Evolutionary conservation across 2,329 filamentous ascomycete genomes (phyloP), one percentile per base, ranked within the genome.

Genomic region (Orbilia oligospora): DNA sequence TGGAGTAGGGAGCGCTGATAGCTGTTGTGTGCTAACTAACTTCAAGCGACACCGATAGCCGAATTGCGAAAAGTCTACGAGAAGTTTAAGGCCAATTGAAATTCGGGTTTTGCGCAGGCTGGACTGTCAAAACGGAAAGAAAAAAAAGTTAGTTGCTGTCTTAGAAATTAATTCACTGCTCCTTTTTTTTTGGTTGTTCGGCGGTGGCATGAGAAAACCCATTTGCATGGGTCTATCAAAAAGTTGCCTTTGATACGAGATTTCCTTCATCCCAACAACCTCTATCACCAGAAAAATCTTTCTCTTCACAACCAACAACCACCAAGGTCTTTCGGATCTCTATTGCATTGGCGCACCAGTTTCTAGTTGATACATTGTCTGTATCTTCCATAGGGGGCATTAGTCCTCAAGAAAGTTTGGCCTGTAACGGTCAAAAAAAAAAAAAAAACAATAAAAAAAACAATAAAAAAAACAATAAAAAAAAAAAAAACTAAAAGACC

Each of bases 41-140:
- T 67, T 46, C 49, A 48, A 70, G 49, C 67, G 61, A 71, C 18
- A 58, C 12, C 51, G 73, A 71, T 77, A 77, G 73, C 73, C 73
- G 73, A 77, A 77, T 77, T 71, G 73, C 73, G 73, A 77, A 66
- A 71, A 71, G 67, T 77, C 61, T 48, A 71, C 63, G 73, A 76
- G 72, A 61, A 73, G 63, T 65, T 49, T 76, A 48, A 67, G 22
- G n/a, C 38, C 44, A 67, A 58, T 48, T 41, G 70, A 48, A 36
- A 44, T 61, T 70, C 30, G 14, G 36, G 33, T 49, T 56, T 36
- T n/a, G 18, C 30, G 22, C 36, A 46, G 46, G 44, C 36, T 48
- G 36, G 22, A 58, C 20, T 30, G 14, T 4, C 4, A 5, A 46
- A 49, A 46, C 16, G 20, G 10, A 46, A 6, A 18, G 1, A 46